Percentiles rank a stretch among this genome's conserved stretches.
Evolutionary conservation across 2,329 filamentous ascomycete genomes (phyloP).

Genomic region (Fonsecaea nubica): DNA sequence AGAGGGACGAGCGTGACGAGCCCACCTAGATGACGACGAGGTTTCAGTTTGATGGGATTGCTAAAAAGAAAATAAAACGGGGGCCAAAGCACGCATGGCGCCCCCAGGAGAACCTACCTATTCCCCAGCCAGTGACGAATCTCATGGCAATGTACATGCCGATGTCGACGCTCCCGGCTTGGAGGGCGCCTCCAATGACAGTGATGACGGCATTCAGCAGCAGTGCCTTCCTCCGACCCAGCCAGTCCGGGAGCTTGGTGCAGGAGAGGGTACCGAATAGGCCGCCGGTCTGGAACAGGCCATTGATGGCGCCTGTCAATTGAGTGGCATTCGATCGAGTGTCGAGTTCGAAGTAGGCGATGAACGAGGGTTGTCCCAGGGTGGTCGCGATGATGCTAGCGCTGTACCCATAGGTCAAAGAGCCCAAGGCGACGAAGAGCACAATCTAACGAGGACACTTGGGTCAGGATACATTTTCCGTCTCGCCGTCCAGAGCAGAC

Average conservation of each 20-base stretch:
- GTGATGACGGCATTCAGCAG: slow-evolving; percentile 42
- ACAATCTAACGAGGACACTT: slow-evolving; percentile 7
- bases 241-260: slow-evolving; percentile 10
- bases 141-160: slow-evolving; percentile 30
- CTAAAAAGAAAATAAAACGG: too few relatives aligned
- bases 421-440: slow-evolving; percentile 14
- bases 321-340: slow-evolving; percentile 48
- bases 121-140: slow-evolving; percentile 25
- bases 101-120: slow-evolving; percentile 9
- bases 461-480: too few relatives aligned
- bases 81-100: too few relatives aligned
- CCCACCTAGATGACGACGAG: slow-evolving; percentile 3
- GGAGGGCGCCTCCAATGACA: slow-evolving; percentile 30
- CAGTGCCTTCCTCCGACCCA: slow-evolving; percentile 37
- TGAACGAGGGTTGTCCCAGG: slow-evolving; percentile 54
- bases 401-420: slow-evolving; percentile 15
- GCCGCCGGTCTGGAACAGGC: slow-evolving; percentile 18
- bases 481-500: too few relatives aligned
- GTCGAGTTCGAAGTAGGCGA: slow-evolving; percentile 50
- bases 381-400: slow-evolving; percentile 25
- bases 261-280: slow-evolving; percentile 41
- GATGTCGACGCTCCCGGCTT: slow-evolving; percentile 26
- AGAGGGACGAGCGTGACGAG: slow-evolving; percentile 30
- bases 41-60: background rate
- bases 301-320: slow-evolving; percentile 43